A percentile compares a stretch with the other conserved stretches of the same genome.
phyloP scores from a whole-genome alignment of 2,329 filamentous ascomycete genomes.

The Onygena corvina region DNA sequence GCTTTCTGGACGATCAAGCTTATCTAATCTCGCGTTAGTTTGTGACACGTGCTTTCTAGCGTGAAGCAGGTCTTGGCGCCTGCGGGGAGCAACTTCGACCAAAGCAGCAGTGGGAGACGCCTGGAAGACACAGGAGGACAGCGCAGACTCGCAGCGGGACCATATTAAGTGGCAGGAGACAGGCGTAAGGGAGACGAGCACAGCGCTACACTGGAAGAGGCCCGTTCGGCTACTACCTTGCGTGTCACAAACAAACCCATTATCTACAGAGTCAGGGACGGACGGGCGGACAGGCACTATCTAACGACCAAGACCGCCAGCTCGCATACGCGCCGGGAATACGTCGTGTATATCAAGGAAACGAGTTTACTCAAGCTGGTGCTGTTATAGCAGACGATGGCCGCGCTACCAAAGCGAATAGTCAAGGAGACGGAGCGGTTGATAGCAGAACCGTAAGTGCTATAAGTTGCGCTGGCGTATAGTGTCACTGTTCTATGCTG shows the following conservation, averaged over 20 bases:
- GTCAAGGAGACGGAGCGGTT: slow-evolving; percentile 97
- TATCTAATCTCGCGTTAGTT: no score
- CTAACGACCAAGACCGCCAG: no score
- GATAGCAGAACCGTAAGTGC: slow-evolving; percentile 81
- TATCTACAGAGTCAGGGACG: no score
- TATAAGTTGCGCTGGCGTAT: not conserved
- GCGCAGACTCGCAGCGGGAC: no score
- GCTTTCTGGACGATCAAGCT: no score
- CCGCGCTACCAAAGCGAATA: slow-evolving; percentile 78
- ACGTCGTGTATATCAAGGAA: no score
- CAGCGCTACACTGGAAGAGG: not conserved
- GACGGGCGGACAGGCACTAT: no score
- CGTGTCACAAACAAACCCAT: no score
- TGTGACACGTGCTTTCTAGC: not conserved
- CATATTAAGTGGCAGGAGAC: not conserved
- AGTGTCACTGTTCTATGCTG: not conserved
- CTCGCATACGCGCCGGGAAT: no score
- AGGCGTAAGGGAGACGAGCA: not conserved
- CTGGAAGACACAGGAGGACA: no score
- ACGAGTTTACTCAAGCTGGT: no score
- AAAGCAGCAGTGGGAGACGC: not conserved
- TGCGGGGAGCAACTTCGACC: slow-evolving; percentile 2
- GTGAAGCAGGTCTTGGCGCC: not conserved
- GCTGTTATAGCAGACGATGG: slow-evolving; percentile 36
- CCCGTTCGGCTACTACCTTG: no score